phyloP scores from a whole-genome alignment of 2,329 filamentous ascomycete species.

The Proliferodiscus dingleyae region DNA sequence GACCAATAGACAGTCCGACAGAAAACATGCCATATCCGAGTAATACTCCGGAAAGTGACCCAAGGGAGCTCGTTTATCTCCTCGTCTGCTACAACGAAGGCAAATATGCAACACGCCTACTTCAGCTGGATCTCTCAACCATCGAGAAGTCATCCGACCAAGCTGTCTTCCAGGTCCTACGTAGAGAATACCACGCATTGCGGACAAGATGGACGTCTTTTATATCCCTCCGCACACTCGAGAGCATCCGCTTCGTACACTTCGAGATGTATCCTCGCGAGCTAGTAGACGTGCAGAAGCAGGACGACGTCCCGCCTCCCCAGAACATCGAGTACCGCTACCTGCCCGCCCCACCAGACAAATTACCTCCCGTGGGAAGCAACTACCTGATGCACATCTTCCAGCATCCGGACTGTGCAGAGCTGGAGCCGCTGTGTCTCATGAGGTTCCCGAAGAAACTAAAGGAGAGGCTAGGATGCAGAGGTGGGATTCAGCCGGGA shows the following conservation, averaged over 20 bases:
- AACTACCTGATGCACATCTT: constrained; percentile 4
- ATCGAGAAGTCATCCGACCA: constrained; percentile 2
- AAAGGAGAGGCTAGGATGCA: neutral
- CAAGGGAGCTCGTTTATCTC: constrained; percentile 8
- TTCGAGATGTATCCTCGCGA: constrained; percentile 7
- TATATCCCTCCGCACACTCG: constrained; percentile 6
- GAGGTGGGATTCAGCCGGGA: neutral
- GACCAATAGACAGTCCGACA: no score
- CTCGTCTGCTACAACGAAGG: constrained; percentile 6
- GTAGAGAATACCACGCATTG: constrained; percentile 1
- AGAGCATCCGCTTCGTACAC: constrained; percentile 7
- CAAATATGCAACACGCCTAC: neutral
- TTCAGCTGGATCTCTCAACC: constrained; percentile 1
- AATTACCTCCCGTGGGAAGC: constrained; percentile 6
- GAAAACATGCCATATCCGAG: no score
- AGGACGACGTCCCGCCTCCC: constrained; percentile 7
- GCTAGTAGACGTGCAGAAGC: constrained; percentile 8
- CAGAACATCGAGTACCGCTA: constrained; percentile 8
- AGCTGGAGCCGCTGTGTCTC: neutral
- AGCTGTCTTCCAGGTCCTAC: constrained; percentile 2
- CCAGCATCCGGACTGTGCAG: constrained; percentile 4
- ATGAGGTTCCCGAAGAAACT: constrained; percentile 5
- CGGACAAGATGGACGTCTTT: neutral
- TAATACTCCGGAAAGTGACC: no score
- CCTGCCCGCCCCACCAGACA: constrained; percentile 6